A percentile compares a stretch with the other conserved stretches of the same genome.
phyloP scores from a whole-genome alignment of 192 early-diverging fungal species.

The Linnemannia elongata region DNA sequence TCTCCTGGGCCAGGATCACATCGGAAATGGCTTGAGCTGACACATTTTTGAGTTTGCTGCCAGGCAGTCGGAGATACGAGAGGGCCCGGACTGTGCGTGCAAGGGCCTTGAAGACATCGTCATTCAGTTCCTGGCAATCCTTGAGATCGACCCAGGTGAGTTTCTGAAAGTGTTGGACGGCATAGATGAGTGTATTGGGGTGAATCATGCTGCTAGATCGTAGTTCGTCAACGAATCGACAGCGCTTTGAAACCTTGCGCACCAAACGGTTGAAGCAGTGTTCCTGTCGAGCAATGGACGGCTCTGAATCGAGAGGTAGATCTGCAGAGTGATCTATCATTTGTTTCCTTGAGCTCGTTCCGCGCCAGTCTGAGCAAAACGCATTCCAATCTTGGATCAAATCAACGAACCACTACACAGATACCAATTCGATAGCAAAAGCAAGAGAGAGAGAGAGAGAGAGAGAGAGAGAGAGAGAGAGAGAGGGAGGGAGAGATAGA shows the following conservation, averaged over 20 bases:
- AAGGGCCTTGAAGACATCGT: slow-evolving; percentile 34
- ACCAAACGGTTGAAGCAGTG: slow-evolving; percentile 48
- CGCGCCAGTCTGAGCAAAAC: slow-evolving; percentile 39
- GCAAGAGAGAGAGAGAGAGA: no score
- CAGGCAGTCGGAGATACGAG: slow-evolving; percentile 35
- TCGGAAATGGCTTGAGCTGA: slow-evolving; percentile 21
- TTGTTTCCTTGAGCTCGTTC: background rate
- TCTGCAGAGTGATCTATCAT: background rate
- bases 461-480: no score
- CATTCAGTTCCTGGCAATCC: slow-evolving; percentile 33
- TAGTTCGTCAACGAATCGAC: slow-evolving; percentile 32
- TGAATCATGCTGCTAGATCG: slow-evolving; percentile 29
- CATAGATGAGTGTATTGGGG: slow-evolving; percentile 34
- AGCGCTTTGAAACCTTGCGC: slow-evolving; percentile 36
- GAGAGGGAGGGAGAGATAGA: no score
- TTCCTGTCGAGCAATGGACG: slow-evolving; percentile 27
- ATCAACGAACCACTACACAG: slow-evolving; percentile 32
- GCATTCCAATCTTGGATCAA: slow-evolving; percentile 41
- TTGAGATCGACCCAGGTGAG: slow-evolving; percentile 43
- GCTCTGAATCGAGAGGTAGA: background rate
- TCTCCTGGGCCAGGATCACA: slow-evolving; percentile 33
- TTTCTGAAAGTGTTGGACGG: slow-evolving; percentile 27
- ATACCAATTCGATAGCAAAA: background rate
- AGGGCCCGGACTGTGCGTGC: slow-evolving; percentile 21
- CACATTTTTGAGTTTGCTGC: slow-evolving; percentile 25